phyloP scores from a whole-genome alignment of 1,139 yeast genomes.

The Scheffersomyces illinoinensis region DNA sequence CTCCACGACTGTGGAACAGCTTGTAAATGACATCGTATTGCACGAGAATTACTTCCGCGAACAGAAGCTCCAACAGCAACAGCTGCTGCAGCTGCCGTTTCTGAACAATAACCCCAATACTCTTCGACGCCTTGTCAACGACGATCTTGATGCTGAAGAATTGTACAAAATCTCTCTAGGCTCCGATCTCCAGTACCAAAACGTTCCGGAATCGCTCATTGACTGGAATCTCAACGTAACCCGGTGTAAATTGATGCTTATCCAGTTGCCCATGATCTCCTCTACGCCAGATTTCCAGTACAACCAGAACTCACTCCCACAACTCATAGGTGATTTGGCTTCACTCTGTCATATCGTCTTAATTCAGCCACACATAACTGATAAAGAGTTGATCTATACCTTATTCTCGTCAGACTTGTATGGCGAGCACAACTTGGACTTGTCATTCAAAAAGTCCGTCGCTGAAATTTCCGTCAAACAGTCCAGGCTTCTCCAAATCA shows the following conservation, averaged over 20 bases:
- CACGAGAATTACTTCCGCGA: conserved; percentile 38
- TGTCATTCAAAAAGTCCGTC: conserved; percentile 46
- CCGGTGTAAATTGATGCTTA: conserved; percentile 43
- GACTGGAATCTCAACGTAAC: conserved; percentile 53
- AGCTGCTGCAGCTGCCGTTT: conserved; percentile 8
- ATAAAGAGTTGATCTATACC: conserved; percentile 44
- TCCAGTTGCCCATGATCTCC: conserved; percentile 40
- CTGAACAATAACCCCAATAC: conserved; percentile 4
- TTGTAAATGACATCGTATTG: conserved; percentile 43
- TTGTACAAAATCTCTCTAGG: conserved; percentile 43
- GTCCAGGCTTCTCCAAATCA: conserved; percentile 45
- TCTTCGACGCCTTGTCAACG: conserved; percentile 4
- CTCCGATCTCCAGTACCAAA: conserved; percentile 41
- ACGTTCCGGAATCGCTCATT: conserved; percentile 40
- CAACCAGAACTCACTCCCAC: conserved; percentile 37
- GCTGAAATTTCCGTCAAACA: conserved; percentile 55
- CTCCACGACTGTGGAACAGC: conserved; percentile 45
- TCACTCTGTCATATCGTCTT: conserved; percentile 40
- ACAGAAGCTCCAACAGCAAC: conserved; percentile 8
- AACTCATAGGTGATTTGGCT: conserved; percentile 47
- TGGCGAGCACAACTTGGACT: conserved; percentile 49
- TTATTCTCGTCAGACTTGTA: conserved; percentile 45
- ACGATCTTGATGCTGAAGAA: conserved; percentile 28
- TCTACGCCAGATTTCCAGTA: conserved; percentile 40
- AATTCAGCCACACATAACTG: conserved; percentile 44